Evolutionary conservation across 805 yeast species (phyloP), one percentile per base, ranked within the genome.

Genomic region (Lachancea kluyveri): DNA sequence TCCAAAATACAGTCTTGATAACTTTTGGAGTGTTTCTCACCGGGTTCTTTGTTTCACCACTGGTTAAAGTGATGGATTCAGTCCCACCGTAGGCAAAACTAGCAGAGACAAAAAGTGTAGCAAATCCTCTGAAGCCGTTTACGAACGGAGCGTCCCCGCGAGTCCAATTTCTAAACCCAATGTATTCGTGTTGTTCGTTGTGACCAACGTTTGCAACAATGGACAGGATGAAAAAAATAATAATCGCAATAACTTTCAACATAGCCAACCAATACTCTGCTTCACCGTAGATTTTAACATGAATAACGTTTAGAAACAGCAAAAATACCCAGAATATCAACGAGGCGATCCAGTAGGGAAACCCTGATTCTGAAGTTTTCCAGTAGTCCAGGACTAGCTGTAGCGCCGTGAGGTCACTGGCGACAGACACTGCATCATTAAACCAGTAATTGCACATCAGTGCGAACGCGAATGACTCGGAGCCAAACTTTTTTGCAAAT

Each of bases 371-470:
- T 13, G 40, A 24, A 2, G 43, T 43, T n/a, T n/a, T 54, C 80
- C 81, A 74, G 45, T 55, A 75, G 37, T 64, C 58, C 28, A 73
- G 56, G 2, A 75, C 67, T 36, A 73, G 60, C n/a, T 76, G 65
- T 11, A 78, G 73, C 5, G 79, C 79, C 17, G 74, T 74, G 33
- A 77, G 60, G 45, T 79, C 86, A 37, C 76, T 63, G 1, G 84
- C 84, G 24, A 78, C 64, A 14, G 76, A 64, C 10, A 74, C 76
- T n/a, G 78, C 62, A 67, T 74, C 72, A 50, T 74, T 78, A 46
- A 77, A 62, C 42, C 73, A 74, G 49, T 79, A 78, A 54, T 76
- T 77, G 80, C 82, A 76, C 39, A 80, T 81, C 57, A 77, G 67
- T 28, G 85, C 78, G 50, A 77, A 77, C 6, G 83, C 84, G 55